Evolutionary conservation across 768 basidiomycete species (phyloP).

Genomic region (Chalciporus chontae): DNA sequence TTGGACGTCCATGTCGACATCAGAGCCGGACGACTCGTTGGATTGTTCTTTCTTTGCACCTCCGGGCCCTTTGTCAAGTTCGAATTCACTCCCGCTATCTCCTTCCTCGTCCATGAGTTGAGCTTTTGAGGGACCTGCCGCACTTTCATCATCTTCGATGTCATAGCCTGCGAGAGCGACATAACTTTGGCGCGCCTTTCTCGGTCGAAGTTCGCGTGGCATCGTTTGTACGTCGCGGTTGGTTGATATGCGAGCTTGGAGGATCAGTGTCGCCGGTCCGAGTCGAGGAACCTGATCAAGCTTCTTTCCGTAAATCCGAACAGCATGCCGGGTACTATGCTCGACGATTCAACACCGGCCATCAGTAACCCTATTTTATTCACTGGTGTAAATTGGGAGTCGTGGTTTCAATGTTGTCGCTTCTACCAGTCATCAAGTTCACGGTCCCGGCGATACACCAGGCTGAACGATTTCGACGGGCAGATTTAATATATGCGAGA

Average conservation of each 20-base stretch:
- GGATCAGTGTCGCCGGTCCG: too few species aligned
- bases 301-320: too few species aligned
- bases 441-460: too few species aligned
- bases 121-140: slow-evolving; percentile 41
- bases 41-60: slow-evolving; percentile 31
- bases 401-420: too few species aligned
- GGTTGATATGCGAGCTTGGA: not conserved
- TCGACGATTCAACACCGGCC: too few species aligned
- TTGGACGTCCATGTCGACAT: slow-evolving; percentile 21
- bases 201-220: slow-evolving; percentile 53
- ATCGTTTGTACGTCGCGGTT: slow-evolving; percentile 29
- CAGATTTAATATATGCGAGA: too few species aligned
- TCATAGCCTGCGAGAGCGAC: slow-evolving; percentile 34
- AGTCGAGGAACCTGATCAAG: too few species aligned
- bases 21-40: slow-evolving; percentile 32
- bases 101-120: slow-evolving; percentile 15
- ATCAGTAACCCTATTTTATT: too few species aligned
- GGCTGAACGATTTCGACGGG: too few species aligned
- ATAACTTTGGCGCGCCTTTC: slow-evolving; percentile 53
- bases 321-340: too few species aligned
- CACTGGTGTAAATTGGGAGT: too few species aligned
- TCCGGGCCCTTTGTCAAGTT: slow-evolving; percentile 36
- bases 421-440: too few species aligned
- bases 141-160: slow-evolving; percentile 27
- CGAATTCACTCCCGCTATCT: slow-evolving; percentile 56